A percentile compares a stretch with the other conserved stretches of the same genome.
These are phyloP conservation scores for Fusarium pseudonygamai DNA, from an alignment of 2,329 filamentous ascomycete species.

Conservation along the genomic window DNA sequence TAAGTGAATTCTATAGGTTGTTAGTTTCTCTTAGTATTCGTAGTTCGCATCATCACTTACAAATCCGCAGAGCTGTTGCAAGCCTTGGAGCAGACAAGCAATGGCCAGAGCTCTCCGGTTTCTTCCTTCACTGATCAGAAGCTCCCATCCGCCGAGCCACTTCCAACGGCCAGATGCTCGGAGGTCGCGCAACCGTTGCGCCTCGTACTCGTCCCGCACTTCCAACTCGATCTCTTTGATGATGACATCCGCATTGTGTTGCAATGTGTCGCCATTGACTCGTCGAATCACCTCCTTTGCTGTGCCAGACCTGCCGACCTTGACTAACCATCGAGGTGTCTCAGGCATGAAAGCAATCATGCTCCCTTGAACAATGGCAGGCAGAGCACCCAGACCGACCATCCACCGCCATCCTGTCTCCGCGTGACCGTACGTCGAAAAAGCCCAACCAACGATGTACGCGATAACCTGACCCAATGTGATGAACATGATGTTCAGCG, in stretches of 20 bases:
- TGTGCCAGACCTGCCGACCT: slow-evolving; percentile 67
- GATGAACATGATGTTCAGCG: slow-evolving; percentile 82
- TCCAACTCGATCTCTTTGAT: slow-evolving; percentile 78
- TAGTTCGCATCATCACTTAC: slow-evolving; percentile 54
- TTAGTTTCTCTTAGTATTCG: background rate
- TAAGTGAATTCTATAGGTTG: slow-evolving; percentile 75
- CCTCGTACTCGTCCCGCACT: slow-evolving; percentile 74
- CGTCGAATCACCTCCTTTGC: slow-evolving; percentile 73
- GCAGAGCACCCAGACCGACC: slow-evolving; percentile 84
- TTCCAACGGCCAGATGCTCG: slow-evolving; percentile 42
- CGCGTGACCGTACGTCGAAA: slow-evolving; percentile 64
- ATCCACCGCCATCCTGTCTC: slow-evolving; percentile 86
- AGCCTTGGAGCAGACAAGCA: slow-evolving; percentile 84
- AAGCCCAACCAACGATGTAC: slow-evolving; percentile 83
- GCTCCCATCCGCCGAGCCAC: slow-evolving; percentile 60
- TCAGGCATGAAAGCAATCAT: slow-evolving; percentile 82
- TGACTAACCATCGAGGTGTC: slow-evolving; percentile 87
- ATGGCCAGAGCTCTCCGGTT: slow-evolving; percentile 82
- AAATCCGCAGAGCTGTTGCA: slow-evolving; percentile 91
- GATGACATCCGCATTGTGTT: slow-evolving; percentile 64
- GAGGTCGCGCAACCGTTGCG: slow-evolving; percentile 49
- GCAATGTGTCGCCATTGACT: slow-evolving; percentile 65
- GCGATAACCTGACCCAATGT: slow-evolving; percentile 90
- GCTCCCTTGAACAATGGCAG: slow-evolving; percentile 75
- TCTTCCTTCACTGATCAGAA: slow-evolving; percentile 65